Base-by-base conservation (phyloP, 1,284 basidiomycete genomes). In the Termitomyces sp. region DNA sequence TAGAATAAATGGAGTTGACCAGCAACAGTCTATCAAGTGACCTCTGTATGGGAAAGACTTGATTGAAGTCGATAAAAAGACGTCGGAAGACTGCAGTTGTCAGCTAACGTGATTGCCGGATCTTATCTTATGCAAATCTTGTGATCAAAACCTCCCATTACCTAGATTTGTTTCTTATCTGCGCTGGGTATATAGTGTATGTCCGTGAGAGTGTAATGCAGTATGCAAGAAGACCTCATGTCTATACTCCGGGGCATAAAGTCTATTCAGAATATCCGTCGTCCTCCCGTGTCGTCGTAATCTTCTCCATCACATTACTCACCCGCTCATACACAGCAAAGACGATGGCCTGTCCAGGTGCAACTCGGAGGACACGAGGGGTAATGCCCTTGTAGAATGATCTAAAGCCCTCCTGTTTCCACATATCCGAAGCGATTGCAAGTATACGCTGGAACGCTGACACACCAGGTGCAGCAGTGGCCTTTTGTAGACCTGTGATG, bases 371-470 rank as follows among this genome's bases (percentile, higher is more conserved):
- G 38, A 99, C 94, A 51, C 97, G 83, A 40, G 97, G 96, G 2
- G 95, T 98, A 70, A 99, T 98, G 47, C 96, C 93, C 74, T 94
- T 95, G 75, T 96, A 97, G 72, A 98, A 97, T 51, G 94, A 94
- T 49, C 74, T 74, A 16, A 88, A 74, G 33, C 95, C 96, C 72
- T 99, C 97, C 65, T 86, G 81, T 56, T 79, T 82, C 86, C 94
- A 98, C 93, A 99, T 97, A 52, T 96, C 93, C 19, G 72, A 70
- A 33, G 92, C 86, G 57, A 99, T 96, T 44, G 80, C 79, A 16
- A 80, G 68, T 63, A 99, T 88, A 18, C 95, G 82, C 64, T 81
- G 71, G 52, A 84, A 71, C 5, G 95, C 91, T 1, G 87, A 86
- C 65, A 88, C 85, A 16, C 92, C 93, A 0, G 86, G 83, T 30